phyloP scores from a whole-genome alignment of 2,329 filamentous ascomycete genomes.

The Aphanocladium album region DNA sequence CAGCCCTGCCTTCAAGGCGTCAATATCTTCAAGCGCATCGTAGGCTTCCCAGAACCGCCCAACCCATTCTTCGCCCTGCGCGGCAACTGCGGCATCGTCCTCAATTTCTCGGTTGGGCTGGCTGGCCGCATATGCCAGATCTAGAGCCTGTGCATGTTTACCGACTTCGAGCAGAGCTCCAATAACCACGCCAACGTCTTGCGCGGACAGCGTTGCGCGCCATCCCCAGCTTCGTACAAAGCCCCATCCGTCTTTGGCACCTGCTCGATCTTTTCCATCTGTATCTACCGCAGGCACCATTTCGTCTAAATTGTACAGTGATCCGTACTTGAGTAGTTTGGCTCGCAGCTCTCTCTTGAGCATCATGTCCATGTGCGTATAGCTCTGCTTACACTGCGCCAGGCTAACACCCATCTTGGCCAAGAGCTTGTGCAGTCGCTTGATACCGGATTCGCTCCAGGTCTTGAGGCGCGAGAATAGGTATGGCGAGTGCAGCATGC shows the following conservation, averaged over 20 bases:
- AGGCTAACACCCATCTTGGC: slow-evolving; percentile 98
- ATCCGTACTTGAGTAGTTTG: slow-evolving; percentile 85
- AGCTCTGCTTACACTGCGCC: slow-evolving; percentile 89
- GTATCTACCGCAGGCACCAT: slow-evolving; percentile 77
- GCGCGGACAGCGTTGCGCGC: slow-evolving; percentile 88
- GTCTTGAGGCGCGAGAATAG: slow-evolving; percentile 87
- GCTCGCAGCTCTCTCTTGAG: slow-evolving; percentile 82
- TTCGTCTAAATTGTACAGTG: slow-evolving; percentile 88
- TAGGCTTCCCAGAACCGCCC: slow-evolving; percentile 67
- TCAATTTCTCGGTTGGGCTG: slow-evolving; percentile 38
- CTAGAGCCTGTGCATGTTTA: slow-evolving; percentile 41
- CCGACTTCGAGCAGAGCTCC: slow-evolving; percentile 92
- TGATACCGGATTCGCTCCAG: slow-evolving; percentile 86
- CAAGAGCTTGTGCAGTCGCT: slow-evolving; percentile 85
- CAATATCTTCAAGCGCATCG: slow-evolving; percentile 67
- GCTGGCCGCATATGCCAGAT: slow-evolving; percentile 25
- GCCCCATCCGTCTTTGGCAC: slow-evolving; percentile 87
- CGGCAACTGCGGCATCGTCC: slow-evolving; percentile 42
- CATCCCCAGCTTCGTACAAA: slow-evolving; percentile 98
- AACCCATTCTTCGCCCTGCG: slow-evolving; percentile 60
- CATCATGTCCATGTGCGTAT: slow-evolving; percentile 98
- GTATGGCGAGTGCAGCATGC: slow-evolving; percentile 96
- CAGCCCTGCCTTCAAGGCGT: slow-evolving; percentile 69
- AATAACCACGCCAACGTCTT: slow-evolving; percentile 89
- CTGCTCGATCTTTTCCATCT: slow-evolving; percentile 62